These are phyloP conservation scores for Lophiotrema nucula DNA, from an alignment of 495 filamentous ascomycete genomes.

Conservation along the genomic window DNA sequence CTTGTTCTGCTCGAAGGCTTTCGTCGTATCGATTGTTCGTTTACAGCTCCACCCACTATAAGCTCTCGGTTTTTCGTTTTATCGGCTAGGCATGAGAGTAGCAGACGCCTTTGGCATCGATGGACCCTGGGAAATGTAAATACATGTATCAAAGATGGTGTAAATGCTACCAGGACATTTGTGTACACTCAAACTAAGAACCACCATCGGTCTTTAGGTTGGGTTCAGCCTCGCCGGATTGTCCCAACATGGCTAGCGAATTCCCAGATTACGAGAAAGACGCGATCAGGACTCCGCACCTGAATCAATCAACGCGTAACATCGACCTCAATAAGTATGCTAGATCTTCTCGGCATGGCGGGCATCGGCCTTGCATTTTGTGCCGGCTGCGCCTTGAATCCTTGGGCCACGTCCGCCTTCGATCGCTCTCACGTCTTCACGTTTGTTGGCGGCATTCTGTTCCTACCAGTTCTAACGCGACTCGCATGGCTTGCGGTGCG, in stretches of 20 bases:
- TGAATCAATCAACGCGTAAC: no score
- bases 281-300: not conserved
- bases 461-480: not conserved
- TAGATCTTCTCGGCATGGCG: no score
- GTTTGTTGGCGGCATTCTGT: not conserved
- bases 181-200: no score
- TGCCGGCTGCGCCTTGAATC: not conserved
- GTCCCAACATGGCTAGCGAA: not conserved
- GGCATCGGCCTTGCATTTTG: not conserved
- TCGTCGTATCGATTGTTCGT: no score
- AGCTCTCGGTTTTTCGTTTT: no score
- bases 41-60: no score
- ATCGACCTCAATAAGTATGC: no score
- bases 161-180: no score
- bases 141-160: no score
- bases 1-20: slow-evolving; percentile 63
- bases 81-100: slow-evolving; percentile 52
- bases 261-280: not conserved
- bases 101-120: slow-evolving; percentile 50
- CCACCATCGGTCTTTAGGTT: not conserved
- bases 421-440: not conserved
- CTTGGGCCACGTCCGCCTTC: not conserved
- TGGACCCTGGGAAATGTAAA: slow-evolving; percentile 34
- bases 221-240: not conserved
- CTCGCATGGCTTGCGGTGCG: no score